Evolutionary conservation across 2,329 filamentous ascomycete species (phyloP).

Genomic region (Fusarium torulosum): DNA sequence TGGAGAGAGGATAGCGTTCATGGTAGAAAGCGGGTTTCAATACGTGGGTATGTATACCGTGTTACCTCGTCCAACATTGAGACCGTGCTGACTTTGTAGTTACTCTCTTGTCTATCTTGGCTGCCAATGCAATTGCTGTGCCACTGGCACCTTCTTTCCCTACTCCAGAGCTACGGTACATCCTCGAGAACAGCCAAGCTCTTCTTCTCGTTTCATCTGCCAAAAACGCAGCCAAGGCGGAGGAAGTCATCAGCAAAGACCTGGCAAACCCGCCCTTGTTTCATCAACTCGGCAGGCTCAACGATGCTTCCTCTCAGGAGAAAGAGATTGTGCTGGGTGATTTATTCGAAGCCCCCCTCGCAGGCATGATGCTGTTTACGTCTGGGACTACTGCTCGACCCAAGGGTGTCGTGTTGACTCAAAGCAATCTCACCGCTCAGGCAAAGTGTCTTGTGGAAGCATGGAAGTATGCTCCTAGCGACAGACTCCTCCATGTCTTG

Average conservation of each 20-base stretch:
- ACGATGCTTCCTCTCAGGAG: slow-evolving; percentile 62
- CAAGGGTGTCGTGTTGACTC: slow-evolving; percentile 92
- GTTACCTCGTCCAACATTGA: too few relatives aligned
- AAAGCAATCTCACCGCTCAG: slow-evolving; percentile 85
- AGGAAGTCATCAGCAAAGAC: slow-evolving; percentile 76
- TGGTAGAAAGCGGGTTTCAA: slow-evolving; percentile 97
- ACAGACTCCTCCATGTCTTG: slow-evolving; percentile 89
- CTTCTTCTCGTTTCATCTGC: slow-evolving; percentile 81
- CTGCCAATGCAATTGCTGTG: slow-evolving; percentile 87
- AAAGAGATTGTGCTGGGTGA: slow-evolving; percentile 65
- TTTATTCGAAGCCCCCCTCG: slow-evolving; percentile 62
- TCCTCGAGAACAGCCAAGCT: slow-evolving; percentile 86
- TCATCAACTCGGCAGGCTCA: slow-evolving; percentile 77
- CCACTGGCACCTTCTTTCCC: slow-evolving; percentile 91
- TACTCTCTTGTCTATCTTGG: slow-evolving; percentile 87
- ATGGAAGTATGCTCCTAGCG: slow-evolving; percentile 83
- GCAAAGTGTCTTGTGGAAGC: slow-evolving; percentile 82
- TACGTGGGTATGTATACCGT: slow-evolving; percentile 84
- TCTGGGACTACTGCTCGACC: slow-evolving; percentile 95
- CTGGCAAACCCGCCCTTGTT: slow-evolving; percentile 72
- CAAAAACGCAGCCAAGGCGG: slow-evolving; percentile 80
- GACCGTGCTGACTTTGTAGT: slow-evolving; percentile 64
- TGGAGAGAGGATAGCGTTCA: slow-evolving; percentile 88
- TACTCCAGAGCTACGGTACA: slow-evolving; percentile 86
- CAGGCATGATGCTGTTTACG: slow-evolving; percentile 97